A percentile compares a stretch with the other conserved stretches of the same genome.
Evolutionary conservation across 441 rosid species (phyloP).

Genomic region (Flueggea neowawraea): DNA sequence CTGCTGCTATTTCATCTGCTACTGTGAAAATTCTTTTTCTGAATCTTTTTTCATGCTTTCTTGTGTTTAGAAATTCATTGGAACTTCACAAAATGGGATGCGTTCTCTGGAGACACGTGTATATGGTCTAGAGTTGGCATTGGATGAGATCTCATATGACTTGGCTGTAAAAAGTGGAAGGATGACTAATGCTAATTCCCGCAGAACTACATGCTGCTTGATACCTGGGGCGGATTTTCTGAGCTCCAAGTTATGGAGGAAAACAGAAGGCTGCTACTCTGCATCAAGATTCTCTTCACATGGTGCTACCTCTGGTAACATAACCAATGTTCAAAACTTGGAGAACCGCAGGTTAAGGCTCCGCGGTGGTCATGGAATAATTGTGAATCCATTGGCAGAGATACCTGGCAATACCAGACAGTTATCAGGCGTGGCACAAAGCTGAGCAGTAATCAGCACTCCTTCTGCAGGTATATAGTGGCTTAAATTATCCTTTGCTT

Average conservation of each 20-base stretch:
- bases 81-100: conserved; percentile 85
- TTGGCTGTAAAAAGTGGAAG: conserved; percentile 75
- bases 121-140: conserved; percentile 80
- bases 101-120: conserved; percentile 78
- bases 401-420: conserved; percentile 38
- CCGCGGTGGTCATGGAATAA: conserved; percentile 50
- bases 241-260: conserved; percentile 78
- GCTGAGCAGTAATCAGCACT: conserved; percentile 15
- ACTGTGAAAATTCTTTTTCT: conserved; percentile 3
- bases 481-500: too few relatives aligned
- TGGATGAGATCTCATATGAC: conserved; percentile 93
- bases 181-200: conserved; percentile 45
- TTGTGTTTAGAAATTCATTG: conserved; percentile 60
- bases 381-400: conserved; percentile 92
- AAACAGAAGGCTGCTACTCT: conserved; percentile 38
- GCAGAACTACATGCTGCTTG: conserved; percentile 62
- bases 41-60: conserved; percentile 15
- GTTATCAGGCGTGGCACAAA: conserved; percentile 20
- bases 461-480: too few relatives aligned
- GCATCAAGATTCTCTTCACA: conserved; percentile 40
- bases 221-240: conserved; percentile 68
- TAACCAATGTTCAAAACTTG: conserved; percentile 29
- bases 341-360: conserved; percentile 48
- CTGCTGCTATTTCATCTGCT: background rate
- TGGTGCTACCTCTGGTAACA: conserved; percentile 27